Evolutionary conservation across 345 rosid genomes (phyloP).

Genomic region (Moricandia arvensis): DNA sequence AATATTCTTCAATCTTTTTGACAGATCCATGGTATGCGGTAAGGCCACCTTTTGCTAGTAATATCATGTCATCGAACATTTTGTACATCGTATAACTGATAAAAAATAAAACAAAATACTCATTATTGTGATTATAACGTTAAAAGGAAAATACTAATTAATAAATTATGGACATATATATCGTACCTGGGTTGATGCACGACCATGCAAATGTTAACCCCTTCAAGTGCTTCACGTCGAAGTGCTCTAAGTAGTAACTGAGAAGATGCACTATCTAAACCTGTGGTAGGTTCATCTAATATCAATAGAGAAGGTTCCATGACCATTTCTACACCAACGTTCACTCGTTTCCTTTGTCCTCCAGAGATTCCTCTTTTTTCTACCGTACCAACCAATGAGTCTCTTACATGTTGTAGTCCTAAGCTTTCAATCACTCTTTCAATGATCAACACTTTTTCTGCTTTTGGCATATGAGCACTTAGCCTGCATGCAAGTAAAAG

Average conservation of each 20-base stretch:
- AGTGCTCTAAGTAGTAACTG: slow-evolving; percentile 77
- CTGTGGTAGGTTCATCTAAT: slow-evolving; percentile 89
- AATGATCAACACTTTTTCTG: slow-evolving; percentile 80
- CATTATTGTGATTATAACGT: neutral
- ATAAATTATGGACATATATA: neutral
- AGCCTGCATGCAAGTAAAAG: slow-evolving; percentile 45
- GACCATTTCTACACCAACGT: slow-evolving; percentile 92
- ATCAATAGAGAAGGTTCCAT: slow-evolving; percentile 94
- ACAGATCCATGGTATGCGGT: slow-evolving; percentile 78
- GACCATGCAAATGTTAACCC: slow-evolving; percentile 87
- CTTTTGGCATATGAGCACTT: slow-evolving; percentile 72
- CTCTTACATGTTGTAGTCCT: slow-evolving; percentile 78
- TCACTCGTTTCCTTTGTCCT: slow-evolving; percentile 92
- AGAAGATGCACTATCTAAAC: slow-evolving; percentile 89
- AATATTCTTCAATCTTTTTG: slow-evolving; percentile 82
- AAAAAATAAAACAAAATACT: neutral
- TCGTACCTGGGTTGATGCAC: slow-evolving; percentile 86
- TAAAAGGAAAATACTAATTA: neutral
- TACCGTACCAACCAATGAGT: slow-evolving; percentile 87
- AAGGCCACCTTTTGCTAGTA: slow-evolving; percentile 86
- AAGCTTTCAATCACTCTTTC: slow-evolving; percentile 91
- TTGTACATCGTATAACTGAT: slow-evolving; percentile 72
- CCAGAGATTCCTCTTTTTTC: slow-evolving; percentile 91
- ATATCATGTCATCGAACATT: slow-evolving; percentile 90
- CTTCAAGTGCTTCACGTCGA: slow-evolving; percentile 88